Conservation (phyloP, 495 filamentous ascomycete species). For the Aspergillus sparsus region DNA sequence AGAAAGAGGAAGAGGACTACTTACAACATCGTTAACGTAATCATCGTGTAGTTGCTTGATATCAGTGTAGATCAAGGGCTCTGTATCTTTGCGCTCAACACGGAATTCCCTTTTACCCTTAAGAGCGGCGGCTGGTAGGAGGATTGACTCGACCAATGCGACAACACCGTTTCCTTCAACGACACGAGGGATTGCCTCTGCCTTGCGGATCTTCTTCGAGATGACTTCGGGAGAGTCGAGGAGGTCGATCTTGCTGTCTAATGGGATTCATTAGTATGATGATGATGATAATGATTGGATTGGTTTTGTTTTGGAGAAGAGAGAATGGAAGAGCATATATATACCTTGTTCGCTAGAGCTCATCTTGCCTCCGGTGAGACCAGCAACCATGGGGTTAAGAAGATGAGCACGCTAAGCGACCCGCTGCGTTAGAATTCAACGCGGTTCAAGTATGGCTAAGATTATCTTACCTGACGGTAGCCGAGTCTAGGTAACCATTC, state of each 20-base stretch:
- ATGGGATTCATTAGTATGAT: slow-evolving; percentile 13
- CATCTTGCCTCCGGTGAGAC: slow-evolving; percentile 83
- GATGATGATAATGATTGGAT: background rate
- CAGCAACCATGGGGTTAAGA: slow-evolving; percentile 89
- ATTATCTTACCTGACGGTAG: slow-evolving; percentile 45
- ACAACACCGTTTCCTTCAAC: slow-evolving; percentile 85
- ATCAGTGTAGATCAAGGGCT: slow-evolving; percentile 73
- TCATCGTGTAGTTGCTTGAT: slow-evolving; percentile 73
- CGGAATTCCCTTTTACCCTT: slow-evolving; percentile 40
- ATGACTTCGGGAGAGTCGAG: slow-evolving; percentile 74
- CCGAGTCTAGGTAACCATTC: slow-evolving; percentile 49
- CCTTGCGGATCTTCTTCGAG: slow-evolving; percentile 79
- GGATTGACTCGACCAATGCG: slow-evolving; percentile 77
- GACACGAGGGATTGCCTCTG: slow-evolving; percentile 69
- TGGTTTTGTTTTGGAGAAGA: background rate
- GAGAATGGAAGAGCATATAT: background rate
- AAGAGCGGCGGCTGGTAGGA: slow-evolving; percentile 66
- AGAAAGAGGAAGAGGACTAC: slow-evolving; percentile 25
- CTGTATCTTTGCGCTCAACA: slow-evolving; percentile 47
- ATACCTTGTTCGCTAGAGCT: slow-evolving; percentile 53
- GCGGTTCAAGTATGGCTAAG: background rate
- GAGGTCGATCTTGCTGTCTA: slow-evolving; percentile 75
- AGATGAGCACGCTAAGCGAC: slow-evolving; percentile 68
- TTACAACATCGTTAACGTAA: slow-evolving; percentile 76
- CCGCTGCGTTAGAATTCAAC: background rate